Base-by-base conservation (phyloP, 441 rosid species). In the Biscutella laevigata region DNA sequence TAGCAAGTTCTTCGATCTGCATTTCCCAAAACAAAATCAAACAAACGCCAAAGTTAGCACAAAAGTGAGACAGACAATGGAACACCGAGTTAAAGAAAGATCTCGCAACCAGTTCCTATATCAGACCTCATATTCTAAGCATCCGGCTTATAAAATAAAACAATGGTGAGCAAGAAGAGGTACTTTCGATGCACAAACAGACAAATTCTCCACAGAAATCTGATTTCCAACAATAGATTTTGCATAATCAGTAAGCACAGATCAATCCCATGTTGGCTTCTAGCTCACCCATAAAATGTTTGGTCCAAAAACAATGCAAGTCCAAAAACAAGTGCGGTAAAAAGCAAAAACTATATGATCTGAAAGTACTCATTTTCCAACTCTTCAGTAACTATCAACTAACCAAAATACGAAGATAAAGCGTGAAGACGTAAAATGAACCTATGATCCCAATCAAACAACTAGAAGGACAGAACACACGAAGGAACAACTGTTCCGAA, bases 1-100 rank as follows among this genome's bases (percentile, higher is more conserved):
- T 72, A 38, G 90, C 90, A 61, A 91, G 94, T 42, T 75, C 71
- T 63, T 81, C 85, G 39, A 87, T 81, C 98, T 91, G 84, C 71
- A 74, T 61, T 49, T 45, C 14, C 48, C 7, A 67, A 71, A 57
- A 56, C 25, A 71, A 68, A 57, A 61, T 19, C 38, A 49, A 45
- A 43, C 30, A 44, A 43, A 28, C 15, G 29, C 21, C 56, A 61
- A 27, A 8, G n/a, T 50, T 16, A 19, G 42, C 35, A 42, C 27
- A 15, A 49, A 4, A 24, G 27, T 34, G 36, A 46, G 26, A 9
- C 14, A 52, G 19, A 53, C 17, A 35, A 11, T 8, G 45, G 37
- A 39, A 42, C 8, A 8, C 14, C 26, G 35, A 12, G 24, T n/a
- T n/a, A 20, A 62, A 32, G 29, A 32, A 21, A 40, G n/a, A 48